Conservation (phyloP, 352 stramenopile genomes). For the Phytopythium mirpurense region DNA sequence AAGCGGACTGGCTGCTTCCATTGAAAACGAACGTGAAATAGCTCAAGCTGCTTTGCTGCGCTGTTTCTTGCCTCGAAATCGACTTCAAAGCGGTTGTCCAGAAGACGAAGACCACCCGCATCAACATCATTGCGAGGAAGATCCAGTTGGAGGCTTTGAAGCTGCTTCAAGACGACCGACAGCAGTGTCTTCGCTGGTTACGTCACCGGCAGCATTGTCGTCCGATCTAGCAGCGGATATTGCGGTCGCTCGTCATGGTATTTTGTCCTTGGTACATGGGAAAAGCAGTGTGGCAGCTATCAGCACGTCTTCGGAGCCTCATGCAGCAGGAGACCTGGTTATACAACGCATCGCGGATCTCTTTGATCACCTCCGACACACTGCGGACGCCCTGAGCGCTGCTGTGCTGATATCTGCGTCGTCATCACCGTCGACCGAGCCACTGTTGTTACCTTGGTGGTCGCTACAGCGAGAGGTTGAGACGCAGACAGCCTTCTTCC, state of each 20-base stretch:
- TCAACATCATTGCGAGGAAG: background rate
- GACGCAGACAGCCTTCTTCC: conserved; percentile 12
- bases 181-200: background rate
- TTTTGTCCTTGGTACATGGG: background rate
- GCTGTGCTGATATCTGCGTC: background rate
- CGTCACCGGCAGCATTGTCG: background rate
- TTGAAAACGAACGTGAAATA: conserved; percentile 5
- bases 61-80: background rate
- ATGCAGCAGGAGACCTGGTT: background rate
- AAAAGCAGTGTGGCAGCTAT: background rate
- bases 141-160: background rate
- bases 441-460: conserved; percentile 18
- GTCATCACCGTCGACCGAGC: background rate
- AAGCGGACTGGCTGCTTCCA: background rate
- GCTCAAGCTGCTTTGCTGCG: conserved; percentile 8
- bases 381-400: background rate
- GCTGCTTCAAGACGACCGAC: background rate
- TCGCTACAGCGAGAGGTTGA: conserved; percentile 14
- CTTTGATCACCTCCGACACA: background rate
- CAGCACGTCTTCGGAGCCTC: background rate
- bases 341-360: background rate
- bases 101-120: background rate
- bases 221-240: background rate
- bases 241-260: background rate
- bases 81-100: background rate